Percentiles rank a stretch among this genome's conserved stretches.
These are phyloP conservation scores for Pichia occidentalis DNA, from an alignment of 805 yeast genomes.

Conservation along the genomic window DNA sequence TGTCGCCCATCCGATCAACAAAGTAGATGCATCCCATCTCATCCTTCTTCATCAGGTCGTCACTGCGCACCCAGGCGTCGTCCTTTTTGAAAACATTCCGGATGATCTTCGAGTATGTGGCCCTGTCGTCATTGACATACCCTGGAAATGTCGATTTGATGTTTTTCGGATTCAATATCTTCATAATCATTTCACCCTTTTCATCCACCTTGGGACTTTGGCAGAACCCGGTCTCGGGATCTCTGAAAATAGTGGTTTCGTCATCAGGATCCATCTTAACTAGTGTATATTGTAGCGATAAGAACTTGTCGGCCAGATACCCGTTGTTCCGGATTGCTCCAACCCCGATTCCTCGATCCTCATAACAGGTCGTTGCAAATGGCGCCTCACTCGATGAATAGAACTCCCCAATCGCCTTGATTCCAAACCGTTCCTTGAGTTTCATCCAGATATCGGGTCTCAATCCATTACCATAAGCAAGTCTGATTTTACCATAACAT, in stretches of 20 bases:
- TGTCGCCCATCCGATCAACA: conserved; percentile 90
- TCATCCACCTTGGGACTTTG: conserved; percentile 47
- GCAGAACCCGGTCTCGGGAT: conserved; percentile 59
- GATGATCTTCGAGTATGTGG: conserved; percentile 70
- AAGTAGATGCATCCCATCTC: conserved; percentile 66
- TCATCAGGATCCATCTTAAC: conserved; percentile 79
- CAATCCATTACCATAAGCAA: conserved; percentile 88
- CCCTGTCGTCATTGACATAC: conserved; percentile 71
- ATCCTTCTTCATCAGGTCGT: conserved; percentile 73
- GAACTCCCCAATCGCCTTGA: conserved; percentile 77
- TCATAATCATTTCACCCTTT: conserved; percentile 86
- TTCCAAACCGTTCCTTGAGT: conserved; percentile 70
- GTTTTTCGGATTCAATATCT: conserved; percentile 52
- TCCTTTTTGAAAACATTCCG: conserved; percentile 74
- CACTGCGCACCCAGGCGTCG: conserved; percentile 87
- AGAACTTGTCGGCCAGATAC: conserved; percentile 60
- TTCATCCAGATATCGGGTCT: conserved; percentile 83
- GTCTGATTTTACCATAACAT: conserved; percentile 35
- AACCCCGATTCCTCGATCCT: conserved; percentile 52
- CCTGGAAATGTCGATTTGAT: conserved; percentile 84
- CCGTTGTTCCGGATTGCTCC: conserved; percentile 83
- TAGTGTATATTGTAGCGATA: conserved; percentile 48
- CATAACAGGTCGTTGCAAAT: conserved; percentile 75
- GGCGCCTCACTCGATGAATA: conserved; percentile 95
- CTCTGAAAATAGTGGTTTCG: conserved; percentile 62